Percentiles rank a stretch among this genome's conserved stretches.
These are phyloP conservation scores for Saccharomycopsis javanensis DNA, from an alignment of 805 yeast genomes.

Conservation along the genomic window DNA sequence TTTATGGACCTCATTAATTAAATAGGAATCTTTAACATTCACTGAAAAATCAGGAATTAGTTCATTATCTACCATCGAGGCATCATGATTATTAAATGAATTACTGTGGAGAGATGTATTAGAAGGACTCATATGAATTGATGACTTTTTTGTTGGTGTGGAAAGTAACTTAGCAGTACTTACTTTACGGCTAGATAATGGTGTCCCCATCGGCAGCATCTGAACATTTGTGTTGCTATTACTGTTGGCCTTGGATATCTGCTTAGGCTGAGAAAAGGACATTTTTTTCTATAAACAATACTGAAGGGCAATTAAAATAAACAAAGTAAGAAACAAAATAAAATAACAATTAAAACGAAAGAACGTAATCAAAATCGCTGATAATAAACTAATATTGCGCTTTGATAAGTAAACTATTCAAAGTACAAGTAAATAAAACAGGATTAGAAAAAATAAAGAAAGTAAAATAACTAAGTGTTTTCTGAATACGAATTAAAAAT, in stretches of 20 bases:
- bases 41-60: conserved; percentile 17
- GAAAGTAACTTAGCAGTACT: conserved; percentile 16
- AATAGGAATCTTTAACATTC: conserved; percentile 13
- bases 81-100: background rate
- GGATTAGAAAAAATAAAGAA: too few relatives aligned
- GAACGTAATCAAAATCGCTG: too few relatives aligned
- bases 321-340: background rate
- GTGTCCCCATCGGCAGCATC: background rate
- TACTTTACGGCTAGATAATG: conserved; percentile 5
- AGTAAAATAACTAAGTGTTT: too few relatives aligned
- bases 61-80: background rate
- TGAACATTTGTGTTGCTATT: background rate
- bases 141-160: conserved; percentile 10
- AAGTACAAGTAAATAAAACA: too few relatives aligned
- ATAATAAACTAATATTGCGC: too few relatives aligned
- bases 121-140: conserved; percentile 16
- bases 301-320: background rate
- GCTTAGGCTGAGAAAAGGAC: background rate
- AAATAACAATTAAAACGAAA: too few relatives aligned
- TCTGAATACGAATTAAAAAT: too few relatives aligned
- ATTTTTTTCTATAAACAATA: background rate
- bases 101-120: conserved; percentile 14
- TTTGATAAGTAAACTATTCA: too few relatives aligned
- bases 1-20: conserved; percentile 19
- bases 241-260: background rate